These are phyloP conservation scores for Ganoderma meredithae DNA, from an alignment of 1,284 basidiomycete genomes.

Conservation along the genomic window DNA sequence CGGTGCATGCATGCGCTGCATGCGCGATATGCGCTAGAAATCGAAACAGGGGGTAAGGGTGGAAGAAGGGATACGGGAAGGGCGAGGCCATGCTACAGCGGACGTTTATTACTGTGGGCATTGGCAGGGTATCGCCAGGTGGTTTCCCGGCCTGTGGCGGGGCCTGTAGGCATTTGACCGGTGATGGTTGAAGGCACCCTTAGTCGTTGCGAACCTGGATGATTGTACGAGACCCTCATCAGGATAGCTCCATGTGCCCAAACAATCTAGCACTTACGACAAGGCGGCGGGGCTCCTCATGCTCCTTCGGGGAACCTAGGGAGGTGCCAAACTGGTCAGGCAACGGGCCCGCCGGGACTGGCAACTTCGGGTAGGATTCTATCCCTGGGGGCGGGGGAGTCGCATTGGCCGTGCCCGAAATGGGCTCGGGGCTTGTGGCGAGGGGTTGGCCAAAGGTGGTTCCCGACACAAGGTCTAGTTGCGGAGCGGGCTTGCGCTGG, in stretches of 20 bases:
- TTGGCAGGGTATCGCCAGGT: slow-evolving; percentile 13
- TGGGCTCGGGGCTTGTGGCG: slow-evolving; percentile 20
- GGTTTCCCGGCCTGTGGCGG: slow-evolving; percentile 14
- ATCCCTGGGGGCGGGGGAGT: slow-evolving; percentile 26
- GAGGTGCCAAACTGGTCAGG: slow-evolving; percentile 38
- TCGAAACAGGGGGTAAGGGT: background rate
- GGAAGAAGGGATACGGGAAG: background rate
- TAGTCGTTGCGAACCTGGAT: slow-evolving; percentile 37
- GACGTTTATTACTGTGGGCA: background rate
- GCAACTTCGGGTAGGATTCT: slow-evolving; percentile 3
- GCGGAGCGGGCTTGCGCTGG: slow-evolving; percentile 38
- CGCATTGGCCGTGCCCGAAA: slow-evolving; percentile 1
- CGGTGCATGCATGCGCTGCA: slow-evolving; percentile 1
- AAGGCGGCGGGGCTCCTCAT: slow-evolving; percentile 30
- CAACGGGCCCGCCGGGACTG: slow-evolving; percentile 29
- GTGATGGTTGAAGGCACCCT: slow-evolving; percentile 6
- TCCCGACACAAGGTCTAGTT: slow-evolving; percentile 32
- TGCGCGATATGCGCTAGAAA: slow-evolving; percentile 3
- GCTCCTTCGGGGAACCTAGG: slow-evolving; percentile 5
- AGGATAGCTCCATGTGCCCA: background rate
- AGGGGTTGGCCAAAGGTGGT: slow-evolving; percentile 22
- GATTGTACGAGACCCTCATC: slow-evolving; percentile 1
- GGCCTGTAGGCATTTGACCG: slow-evolving; percentile 4
- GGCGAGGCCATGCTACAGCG: slow-evolving; percentile 3
- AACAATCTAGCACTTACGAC: slow-evolving; percentile 29